Base-by-base conservation (phyloP, 768 basidiomycete genomes). In the Auriscalpium vulgare region DNA sequence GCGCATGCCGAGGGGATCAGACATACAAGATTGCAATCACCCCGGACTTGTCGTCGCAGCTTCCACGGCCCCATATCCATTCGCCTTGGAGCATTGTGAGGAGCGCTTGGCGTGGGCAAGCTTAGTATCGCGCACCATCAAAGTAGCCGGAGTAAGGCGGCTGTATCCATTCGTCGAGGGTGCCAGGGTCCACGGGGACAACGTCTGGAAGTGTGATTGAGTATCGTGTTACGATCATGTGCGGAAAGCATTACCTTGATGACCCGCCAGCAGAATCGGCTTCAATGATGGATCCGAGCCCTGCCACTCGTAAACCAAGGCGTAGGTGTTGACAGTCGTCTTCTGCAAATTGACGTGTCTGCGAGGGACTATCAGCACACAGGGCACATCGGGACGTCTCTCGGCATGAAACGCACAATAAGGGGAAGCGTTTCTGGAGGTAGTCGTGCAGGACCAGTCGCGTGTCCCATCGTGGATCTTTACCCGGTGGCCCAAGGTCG, bases 241-340 rank as follows among this genome's bases (percentile, higher is more conserved):
- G n/a, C 46, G 44, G 19, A 17, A 19, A 0, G 35, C 54, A 67
- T 29, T 45, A 79, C 84, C 85, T 74, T 85, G 84, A 65, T 87
- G 85, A 2, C 78, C 84, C n/a, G 79, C 77, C 44, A 87, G 67
- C 11, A 91, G 71, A 14, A 90, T 61, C 0, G 90, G 89, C 66
- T 88, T 87, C n/a, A 87, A 72, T 1, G 74, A 69, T 10, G 67
- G 56, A 60, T 88, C 75, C 4, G 78, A 76, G 1, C 88, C 89
- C 52, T 76, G 71, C 88, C 88, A 91, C 50, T 82, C 78, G 65
- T 81, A 88, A 8, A 88, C 67, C n/a, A 91, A 74, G 0, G 81
- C 89, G 61, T 87, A 88, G 0, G 81, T 87, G 67, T 91, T 90
- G 62, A 93, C 81, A 61, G 82, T 84, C 9, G 82, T 83, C 57